phyloP scores from a whole-genome alignment of 2,329 filamentous ascomycete species.

The Xylariaceae sp. region DNA sequence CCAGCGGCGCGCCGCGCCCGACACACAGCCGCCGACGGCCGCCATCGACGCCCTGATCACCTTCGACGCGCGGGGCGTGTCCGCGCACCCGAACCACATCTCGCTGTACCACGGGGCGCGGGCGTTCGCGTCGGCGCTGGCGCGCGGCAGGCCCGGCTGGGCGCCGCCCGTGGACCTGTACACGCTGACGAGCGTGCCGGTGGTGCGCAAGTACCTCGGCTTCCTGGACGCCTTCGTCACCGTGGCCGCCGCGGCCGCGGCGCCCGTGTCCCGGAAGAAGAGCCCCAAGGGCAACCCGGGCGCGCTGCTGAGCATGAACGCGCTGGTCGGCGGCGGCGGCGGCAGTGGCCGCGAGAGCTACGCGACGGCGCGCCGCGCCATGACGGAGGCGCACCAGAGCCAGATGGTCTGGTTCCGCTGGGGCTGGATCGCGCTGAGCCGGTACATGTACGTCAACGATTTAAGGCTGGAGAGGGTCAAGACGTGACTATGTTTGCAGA shows the following conservation, averaged over 20 bases:
- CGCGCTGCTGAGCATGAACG: conserved; percentile 72
- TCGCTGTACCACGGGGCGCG: conserved; percentile 83
- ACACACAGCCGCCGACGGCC: conserved; percentile 43
- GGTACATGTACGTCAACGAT: conserved; percentile 97
- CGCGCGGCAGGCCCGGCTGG: conserved; percentile 65
- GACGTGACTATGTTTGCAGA: conserved; percentile 12
- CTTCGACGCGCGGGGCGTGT: conserved; percentile 83
- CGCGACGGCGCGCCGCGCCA: conserved; percentile 72
- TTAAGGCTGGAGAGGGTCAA: conserved; percentile 58
- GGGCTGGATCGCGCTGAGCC: conserved; percentile 87
- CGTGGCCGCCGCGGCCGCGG: conserved; percentile 44
- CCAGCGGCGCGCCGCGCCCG: conserved; percentile 32
- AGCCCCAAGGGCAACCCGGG: conserved; percentile 52
- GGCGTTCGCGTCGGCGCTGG: conserved; percentile 69
- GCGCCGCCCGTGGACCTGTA: conserved; percentile 80
- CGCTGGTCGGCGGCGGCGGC: conserved; percentile 57
- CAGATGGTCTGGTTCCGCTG: conserved; percentile 99
- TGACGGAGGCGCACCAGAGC: conserved; percentile 87
- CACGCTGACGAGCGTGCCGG: conserved; percentile 72
- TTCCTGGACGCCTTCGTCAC: conserved; percentile 78
- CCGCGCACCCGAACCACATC: conserved; percentile 89
- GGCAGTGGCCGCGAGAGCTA: conserved; percentile 56
- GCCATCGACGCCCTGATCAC: conserved; percentile 84
- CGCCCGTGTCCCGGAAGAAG: conserved; percentile 4
- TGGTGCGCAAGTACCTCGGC: conserved; percentile 79